These are phyloP conservation scores for Vitis amurensis DNA, from an alignment of 164 flowering plant species.

Conservation along the genomic window DNA sequence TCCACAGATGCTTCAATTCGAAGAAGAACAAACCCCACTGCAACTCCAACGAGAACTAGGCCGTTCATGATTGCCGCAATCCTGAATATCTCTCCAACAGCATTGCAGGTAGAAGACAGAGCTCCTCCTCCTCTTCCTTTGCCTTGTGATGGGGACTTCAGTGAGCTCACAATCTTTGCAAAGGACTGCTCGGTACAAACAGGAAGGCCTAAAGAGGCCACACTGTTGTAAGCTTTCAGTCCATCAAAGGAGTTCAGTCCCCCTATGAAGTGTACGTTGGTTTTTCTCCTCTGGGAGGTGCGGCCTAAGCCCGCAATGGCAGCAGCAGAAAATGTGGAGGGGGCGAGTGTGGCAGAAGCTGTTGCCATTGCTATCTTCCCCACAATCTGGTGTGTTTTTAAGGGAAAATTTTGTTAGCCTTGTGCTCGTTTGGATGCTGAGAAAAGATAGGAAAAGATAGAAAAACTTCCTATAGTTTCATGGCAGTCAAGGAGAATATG, in stretches of 20 bases:
- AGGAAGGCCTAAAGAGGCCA: constrained; percentile 42
- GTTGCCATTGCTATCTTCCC: too few relatives aligned
- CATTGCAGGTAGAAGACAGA: constrained; percentile 22
- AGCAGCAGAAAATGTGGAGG: too few relatives aligned
- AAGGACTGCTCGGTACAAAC: constrained; percentile 16
- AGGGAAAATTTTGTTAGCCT: too few relatives aligned
- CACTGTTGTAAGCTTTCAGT: constrained; percentile 52
- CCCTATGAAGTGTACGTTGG: constrained; percentile 15
- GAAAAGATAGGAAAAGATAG: too few relatives aligned
- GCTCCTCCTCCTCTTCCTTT: constrained; percentile 5
- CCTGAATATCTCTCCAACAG: constrained; percentile 34
- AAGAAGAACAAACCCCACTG: constrained; percentile 45
- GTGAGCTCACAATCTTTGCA: constrained; percentile 3
- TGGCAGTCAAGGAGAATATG: too few relatives aligned
- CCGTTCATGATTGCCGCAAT: constrained; percentile 33
- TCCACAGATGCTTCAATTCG: constrained; percentile 39
- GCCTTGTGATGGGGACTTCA: constrained; percentile 2
- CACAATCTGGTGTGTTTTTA: too few relatives aligned
- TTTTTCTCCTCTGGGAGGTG: too few relatives aligned
- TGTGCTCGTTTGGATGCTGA: too few relatives aligned
- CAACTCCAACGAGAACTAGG: constrained; percentile 35
- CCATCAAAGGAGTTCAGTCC: constrained; percentile 62
- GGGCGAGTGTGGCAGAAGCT: too few relatives aligned
- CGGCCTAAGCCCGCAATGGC: too few relatives aligned
- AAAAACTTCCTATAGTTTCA: too few relatives aligned